A percentile compares a stretch with the other conserved stretches of the same genome.
phyloP scores from a whole-genome alignment of 768 basidiomycete genomes.

The Boletus fagicola region DNA sequence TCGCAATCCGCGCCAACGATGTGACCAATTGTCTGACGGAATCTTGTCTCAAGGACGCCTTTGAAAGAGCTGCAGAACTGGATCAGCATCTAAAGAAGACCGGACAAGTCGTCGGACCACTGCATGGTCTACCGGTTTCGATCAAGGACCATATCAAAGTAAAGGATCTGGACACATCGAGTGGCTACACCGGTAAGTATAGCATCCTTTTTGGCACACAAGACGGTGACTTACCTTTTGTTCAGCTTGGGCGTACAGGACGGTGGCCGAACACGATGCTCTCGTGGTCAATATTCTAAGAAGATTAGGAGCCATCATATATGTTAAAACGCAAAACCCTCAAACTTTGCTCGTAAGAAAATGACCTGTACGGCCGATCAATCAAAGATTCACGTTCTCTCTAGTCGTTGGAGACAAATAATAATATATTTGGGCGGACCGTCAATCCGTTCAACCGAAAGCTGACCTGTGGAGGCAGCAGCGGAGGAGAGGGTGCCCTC shows the following conservation, averaged over 20 bases:
- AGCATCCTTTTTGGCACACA: not conserved
- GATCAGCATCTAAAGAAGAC: conserved; percentile 46
- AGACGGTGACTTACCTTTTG: conserved; percentile 15
- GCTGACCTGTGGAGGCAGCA: conserved; percentile 45
- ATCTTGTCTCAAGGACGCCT: conserved; percentile 53
- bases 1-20: conserved; percentile 31
- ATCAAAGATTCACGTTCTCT: conserved; percentile 11
- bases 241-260: conserved; percentile 40
- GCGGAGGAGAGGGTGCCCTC: conserved; percentile 48
- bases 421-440: conserved; percentile 56
- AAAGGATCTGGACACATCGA: conserved; percentile 41
- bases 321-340: conserved; percentile 47
- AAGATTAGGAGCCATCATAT: conserved; percentile 45
- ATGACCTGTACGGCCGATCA: not conserved
- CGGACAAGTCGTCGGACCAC: conserved; percentile 46
- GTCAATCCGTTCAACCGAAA: conserved; percentile 62
- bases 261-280: conserved; percentile 40
- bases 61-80: conserved; percentile 46
- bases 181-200: conserved; percentile 29
- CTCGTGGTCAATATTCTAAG: conserved; percentile 45
- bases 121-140: conserved; percentile 45
- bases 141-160: conserved; percentile 50
- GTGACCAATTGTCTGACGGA: conserved; percentile 55
- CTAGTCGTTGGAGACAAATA: conserved; percentile 53
- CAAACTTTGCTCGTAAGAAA: conserved; percentile 47